A percentile compares a stretch with the other conserved stretches of the same genome.
Conservation (phyloP, 441 rosid genomes). For the Geranium incanum region DNA sequence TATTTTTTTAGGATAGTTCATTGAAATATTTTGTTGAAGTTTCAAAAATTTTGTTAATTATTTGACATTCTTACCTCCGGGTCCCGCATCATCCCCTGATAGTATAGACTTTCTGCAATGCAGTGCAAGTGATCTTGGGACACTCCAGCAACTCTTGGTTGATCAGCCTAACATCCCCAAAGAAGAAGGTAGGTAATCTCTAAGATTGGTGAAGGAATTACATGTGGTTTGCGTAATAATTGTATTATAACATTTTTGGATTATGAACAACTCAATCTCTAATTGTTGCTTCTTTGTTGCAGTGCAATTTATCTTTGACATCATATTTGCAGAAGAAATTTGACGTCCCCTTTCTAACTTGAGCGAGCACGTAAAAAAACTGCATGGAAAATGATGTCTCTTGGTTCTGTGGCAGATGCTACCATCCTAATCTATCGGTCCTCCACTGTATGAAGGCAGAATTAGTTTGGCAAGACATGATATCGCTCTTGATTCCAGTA, state of each 20-base stretch:
- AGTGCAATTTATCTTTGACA: slow-evolving; percentile 56
- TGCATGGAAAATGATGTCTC: no score
- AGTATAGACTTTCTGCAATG: slow-evolving; percentile 17
- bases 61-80: not conserved
- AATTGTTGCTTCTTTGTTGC: slow-evolving; percentile 23
- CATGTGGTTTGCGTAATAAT: no score
- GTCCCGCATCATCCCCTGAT: not conserved
- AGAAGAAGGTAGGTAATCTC: slow-evolving; percentile 49
- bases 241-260: not conserved
- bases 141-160: slow-evolving; percentile 57
- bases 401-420: no score
- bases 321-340: slow-evolving; percentile 61
- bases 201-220: no score
- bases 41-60: not conserved
- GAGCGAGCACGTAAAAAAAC: no score
- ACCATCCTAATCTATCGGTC: no score
- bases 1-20: no score
- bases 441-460: no score
- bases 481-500: no score
- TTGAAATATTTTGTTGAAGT: not conserved
- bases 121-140: slow-evolving; percentile 51
- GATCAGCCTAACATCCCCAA: slow-evolving; percentile 71
- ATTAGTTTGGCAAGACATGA: no score
- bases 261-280: not conserved
- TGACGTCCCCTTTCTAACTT: slow-evolving; percentile 11